Percentiles rank a stretch among this genome's conserved stretches.
phyloP scores from a whole-genome alignment of 2,329 filamentous ascomycete genomes.

The Fusarium sp. region DNA sequence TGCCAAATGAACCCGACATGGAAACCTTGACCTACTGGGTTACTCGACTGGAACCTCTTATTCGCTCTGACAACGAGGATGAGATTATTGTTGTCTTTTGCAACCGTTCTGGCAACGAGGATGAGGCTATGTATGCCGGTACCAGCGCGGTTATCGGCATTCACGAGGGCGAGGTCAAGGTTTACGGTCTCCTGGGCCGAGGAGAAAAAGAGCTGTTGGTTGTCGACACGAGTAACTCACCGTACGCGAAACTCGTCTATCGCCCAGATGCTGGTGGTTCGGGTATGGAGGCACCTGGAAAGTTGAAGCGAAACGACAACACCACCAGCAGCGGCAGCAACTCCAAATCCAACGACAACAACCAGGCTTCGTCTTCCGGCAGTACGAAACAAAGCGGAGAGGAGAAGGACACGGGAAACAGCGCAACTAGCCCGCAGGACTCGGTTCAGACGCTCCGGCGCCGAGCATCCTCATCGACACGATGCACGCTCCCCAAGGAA shows the following conservation, averaged over 20 bases:
- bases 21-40: slow-evolving; percentile 80
- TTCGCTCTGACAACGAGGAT: slow-evolving; percentile 57
- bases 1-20: slow-evolving; percentile 69
- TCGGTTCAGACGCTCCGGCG: not conserved
- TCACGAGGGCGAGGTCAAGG: slow-evolving; percentile 67
- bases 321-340: no score
- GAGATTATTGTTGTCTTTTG: slow-evolving; percentile 74
- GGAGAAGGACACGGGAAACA: not conserved
- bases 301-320: not conserved
- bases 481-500: not conserved
- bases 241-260: slow-evolving; percentile 56
- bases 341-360: not conserved
- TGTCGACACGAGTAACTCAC: slow-evolving; percentile 64
- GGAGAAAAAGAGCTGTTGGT: slow-evolving; percentile 72
- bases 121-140: slow-evolving; percentile 72
- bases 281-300: not conserved
- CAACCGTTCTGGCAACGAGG: slow-evolving; percentile 74
- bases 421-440: not conserved
- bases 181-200: slow-evolving; percentile 76
- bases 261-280: slow-evolving; percentile 10
- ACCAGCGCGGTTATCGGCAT: slow-evolving; percentile 76
- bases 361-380: not conserved
- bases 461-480: not conserved
- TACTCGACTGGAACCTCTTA: slow-evolving; percentile 70
- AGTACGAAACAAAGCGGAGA: not conserved